Conservation (phyloP, 768 basidiomycete genomes). For the Inosperma sp. region DNA sequence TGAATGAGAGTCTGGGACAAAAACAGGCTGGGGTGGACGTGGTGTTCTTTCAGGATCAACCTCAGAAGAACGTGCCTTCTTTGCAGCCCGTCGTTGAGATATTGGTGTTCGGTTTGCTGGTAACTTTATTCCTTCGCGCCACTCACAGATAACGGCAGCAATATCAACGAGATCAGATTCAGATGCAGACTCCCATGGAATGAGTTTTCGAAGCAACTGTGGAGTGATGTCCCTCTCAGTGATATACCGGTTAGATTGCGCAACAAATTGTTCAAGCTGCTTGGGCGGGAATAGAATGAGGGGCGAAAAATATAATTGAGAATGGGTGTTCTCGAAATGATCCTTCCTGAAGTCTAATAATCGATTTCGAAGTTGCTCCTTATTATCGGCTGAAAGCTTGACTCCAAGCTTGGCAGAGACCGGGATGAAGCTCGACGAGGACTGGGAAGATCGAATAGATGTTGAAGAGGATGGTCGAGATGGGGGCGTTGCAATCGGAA, state of each 20-base stretch:
- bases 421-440: not conserved
- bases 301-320: not conserved
- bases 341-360: not conserved
- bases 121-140: not conserved
- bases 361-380: not conserved
- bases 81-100: not conserved
- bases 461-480: not conserved
- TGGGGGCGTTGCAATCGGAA: not conserved
- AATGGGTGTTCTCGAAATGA: not conserved
- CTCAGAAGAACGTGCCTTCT: not conserved
- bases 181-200: not conserved
- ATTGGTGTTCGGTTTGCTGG: not conserved
- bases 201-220: not conserved
- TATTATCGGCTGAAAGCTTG: not conserved
- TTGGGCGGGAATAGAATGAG: conserved; percentile 8
- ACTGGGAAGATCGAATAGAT: not conserved
- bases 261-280: conserved; percentile 2
- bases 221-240: not conserved
- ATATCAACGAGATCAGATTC: not conserved
- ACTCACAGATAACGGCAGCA: not conserved
- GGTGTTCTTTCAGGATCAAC: not conserved
- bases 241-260: not conserved
- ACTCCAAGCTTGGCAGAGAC: not conserved
- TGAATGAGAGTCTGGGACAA: too few relatives aligned
- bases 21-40: too few relatives aligned